Evolutionary conservation across 2,329 filamentous ascomycete genomes (phyloP), one percentile per base, ranked within the genome.

Genomic region (Cordyceps javanica): DNA sequence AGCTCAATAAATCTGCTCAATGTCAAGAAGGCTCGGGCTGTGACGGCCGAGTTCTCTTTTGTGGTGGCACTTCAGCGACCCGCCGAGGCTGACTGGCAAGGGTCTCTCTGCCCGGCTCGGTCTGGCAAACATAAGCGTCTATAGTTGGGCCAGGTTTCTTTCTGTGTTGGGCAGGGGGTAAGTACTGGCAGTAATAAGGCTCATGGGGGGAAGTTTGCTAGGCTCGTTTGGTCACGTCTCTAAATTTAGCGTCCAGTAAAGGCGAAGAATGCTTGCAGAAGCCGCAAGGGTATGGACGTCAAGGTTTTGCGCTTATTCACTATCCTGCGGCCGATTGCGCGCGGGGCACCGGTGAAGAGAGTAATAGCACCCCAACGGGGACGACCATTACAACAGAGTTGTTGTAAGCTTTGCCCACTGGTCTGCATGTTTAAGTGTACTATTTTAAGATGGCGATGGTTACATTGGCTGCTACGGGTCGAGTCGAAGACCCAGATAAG

Each of bases 71-170:
- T 55, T 49, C 42, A 48, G 53, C 44, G 53, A 55, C 53, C 53
- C 53, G 53, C 53, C 53, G 34, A 55, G 53, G 53, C 53, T 49
- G 53, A 55, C 53, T 55, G 19, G 21, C 51, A 7, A 16, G 32
- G 36, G 30, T n/a, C 10, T 34, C n/a, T 19, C 19, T 14, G 10
- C 26, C 25, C 8, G 26, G 39, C 16, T 41, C 36, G 49, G 5
- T 39, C 21, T 42, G 25, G 25, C 21, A 55, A 28, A 42, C 11
- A 55, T 48, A 48, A 49, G 53, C 44, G 52, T 41, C 21, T 41
- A 38, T 38, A 42, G 50, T 14, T 3, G 39, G 38, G 52, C 46
- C 53, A 42, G 39, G 32, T 10, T 55, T 30, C 13, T 41, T 6
- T 5, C 30, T 3, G 30, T 10, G 21, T 23, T 30, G 41, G 25